Percentiles rank a stretch among this genome's conserved stretches.
Conservation (phyloP, 2,329 filamentous ascomycete species). For the Alternaria angustiovoidea region DNA sequence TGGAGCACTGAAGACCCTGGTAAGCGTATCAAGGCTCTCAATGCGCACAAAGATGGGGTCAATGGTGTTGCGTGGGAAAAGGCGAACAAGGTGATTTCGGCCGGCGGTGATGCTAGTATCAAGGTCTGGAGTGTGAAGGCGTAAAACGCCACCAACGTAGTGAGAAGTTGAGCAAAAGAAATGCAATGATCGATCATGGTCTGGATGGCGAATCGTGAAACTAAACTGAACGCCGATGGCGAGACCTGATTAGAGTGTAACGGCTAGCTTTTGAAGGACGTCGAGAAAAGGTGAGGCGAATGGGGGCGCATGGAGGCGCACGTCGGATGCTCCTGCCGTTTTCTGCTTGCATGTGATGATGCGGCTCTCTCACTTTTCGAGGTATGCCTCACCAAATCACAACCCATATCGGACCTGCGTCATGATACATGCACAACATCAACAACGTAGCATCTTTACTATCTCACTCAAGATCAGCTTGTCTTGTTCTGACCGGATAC, state of each 20-base stretch:
- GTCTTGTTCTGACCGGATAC: neutral
- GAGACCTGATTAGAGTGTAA: neutral
- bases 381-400: neutral
- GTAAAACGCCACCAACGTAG: slow-evolving; percentile 19
- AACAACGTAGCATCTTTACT: neutral
- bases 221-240: no score
- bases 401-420: neutral
- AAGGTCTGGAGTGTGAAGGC: slow-evolving; percentile 76
- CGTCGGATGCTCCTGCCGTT: slow-evolving; percentile 5
- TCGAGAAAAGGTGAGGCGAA: slow-evolving; percentile 13
- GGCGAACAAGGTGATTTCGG: slow-evolving; percentile 72
- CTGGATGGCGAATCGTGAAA: neutral
- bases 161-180: neutral
- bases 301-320: slow-evolving; percentile 8
- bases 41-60: slow-evolving; percentile 96
- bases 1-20: slow-evolving; percentile 89
- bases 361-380: neutral
- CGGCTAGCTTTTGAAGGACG: slow-evolving; percentile 2
- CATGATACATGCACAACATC: neutral
- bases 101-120: slow-evolving; percentile 86
- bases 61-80: slow-evolving; percentile 83
- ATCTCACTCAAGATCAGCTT: neutral
- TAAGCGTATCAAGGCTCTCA: slow-evolving; percentile 80
- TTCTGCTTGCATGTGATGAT: slow-evolving; percentile 10
- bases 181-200: slow-evolving; percentile 3